Conservation (phyloP, 768 basidiomycete species). For the Leccinum arenicola region DNA sequence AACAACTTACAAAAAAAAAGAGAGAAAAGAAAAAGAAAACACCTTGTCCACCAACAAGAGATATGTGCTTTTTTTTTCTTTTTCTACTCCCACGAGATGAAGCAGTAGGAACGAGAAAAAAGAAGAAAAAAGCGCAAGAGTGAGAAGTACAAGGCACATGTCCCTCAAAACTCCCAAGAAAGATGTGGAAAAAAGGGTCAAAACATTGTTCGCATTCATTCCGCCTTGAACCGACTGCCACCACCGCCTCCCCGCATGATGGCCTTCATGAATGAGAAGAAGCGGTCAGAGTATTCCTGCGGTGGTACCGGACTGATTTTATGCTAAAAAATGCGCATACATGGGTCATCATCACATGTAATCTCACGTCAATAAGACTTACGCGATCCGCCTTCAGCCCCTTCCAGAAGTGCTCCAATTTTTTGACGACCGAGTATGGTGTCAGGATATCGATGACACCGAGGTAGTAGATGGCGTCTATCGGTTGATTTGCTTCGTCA, state of each 20-base stretch:
- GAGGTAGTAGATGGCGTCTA: conserved; percentile 86
- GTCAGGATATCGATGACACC: conserved; percentile 98
- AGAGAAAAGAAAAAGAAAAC: not conserved
- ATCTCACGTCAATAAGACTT: conserved; percentile 28
- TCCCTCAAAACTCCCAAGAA: conserved; percentile 10
- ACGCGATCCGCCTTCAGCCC: conserved; percentile 84
- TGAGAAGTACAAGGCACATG: conserved; percentile 3
- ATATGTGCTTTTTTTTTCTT: not conserved
- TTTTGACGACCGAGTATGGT: conserved; percentile 77
- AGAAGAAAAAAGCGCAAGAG: not conserved
- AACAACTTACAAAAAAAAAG: conserved; percentile 5
- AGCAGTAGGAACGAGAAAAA: conserved; percentile 6
- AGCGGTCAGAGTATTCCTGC: conserved; percentile 81
- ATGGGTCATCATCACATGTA: conserved; percentile 3
- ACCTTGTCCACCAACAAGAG: conserved; percentile 8
- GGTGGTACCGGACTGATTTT: conserved; percentile 95
- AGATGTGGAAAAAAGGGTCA: not conserved
- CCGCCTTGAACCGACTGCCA: conserved; percentile 47
- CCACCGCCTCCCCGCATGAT: conserved; percentile 82
- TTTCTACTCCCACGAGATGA: conserved; percentile 10
- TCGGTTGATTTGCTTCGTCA: conserved; percentile 71
- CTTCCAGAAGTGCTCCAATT: conserved; percentile 89
- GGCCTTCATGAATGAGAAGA: conserved; percentile 83
- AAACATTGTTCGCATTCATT: conserved; percentile 23
- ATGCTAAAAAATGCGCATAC: conserved; percentile 49